Evolutionary conservation across 1,284 basidiomycete species (phyloP).

Genomic region (Blastosporella zonata): DNA sequence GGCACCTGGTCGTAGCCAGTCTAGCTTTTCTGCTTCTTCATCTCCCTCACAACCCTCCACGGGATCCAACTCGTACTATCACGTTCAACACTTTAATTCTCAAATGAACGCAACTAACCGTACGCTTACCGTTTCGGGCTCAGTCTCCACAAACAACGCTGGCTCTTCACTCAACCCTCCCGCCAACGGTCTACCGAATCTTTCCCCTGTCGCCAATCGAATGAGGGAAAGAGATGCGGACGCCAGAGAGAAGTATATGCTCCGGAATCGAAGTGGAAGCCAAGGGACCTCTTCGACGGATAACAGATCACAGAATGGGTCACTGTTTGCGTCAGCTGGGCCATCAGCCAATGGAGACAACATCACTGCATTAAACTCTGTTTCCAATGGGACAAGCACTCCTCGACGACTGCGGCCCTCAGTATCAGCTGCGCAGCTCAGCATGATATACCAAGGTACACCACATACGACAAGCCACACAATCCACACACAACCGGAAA

Average conservation of each 20-base stretch:
- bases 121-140: slow-evolving; percentile 40
- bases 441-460: slow-evolving; percentile 34
- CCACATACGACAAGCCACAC: slow-evolving; percentile 33
- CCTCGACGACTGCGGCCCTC: slow-evolving; percentile 68
- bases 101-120: slow-evolving; percentile 39
- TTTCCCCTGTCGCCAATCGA: slow-evolving; percentile 72
- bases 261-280: slow-evolving; percentile 76
- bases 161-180: slow-evolving; percentile 33
- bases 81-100: slow-evolving; percentile 28
- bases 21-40: slow-evolving; percentile 51
- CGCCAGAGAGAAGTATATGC: slow-evolving; percentile 80
- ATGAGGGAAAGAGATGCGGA: slow-evolving; percentile 79
- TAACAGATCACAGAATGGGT: slow-evolving; percentile 57
- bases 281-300: slow-evolving; percentile 68
- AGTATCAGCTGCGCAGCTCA: slow-evolving; percentile 71
- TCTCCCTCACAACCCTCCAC: slow-evolving; percentile 55
- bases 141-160: slow-evolving; percentile 39
- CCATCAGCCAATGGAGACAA: slow-evolving; percentile 53
- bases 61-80: slow-evolving; percentile 40
- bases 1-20: slow-evolving; percentile 39
- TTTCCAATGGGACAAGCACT: slow-evolving; percentile 49
- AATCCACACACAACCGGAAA: slow-evolving; percentile 39
- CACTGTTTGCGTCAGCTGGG: slow-evolving; percentile 45
- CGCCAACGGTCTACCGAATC: slow-evolving; percentile 39
- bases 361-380: slow-evolving; percentile 42